These are phyloP conservation scores for Phialemoniopsis sp. DNA, from an alignment of 2,329 filamentous ascomycete genomes.

Conservation along the genomic window DNA sequence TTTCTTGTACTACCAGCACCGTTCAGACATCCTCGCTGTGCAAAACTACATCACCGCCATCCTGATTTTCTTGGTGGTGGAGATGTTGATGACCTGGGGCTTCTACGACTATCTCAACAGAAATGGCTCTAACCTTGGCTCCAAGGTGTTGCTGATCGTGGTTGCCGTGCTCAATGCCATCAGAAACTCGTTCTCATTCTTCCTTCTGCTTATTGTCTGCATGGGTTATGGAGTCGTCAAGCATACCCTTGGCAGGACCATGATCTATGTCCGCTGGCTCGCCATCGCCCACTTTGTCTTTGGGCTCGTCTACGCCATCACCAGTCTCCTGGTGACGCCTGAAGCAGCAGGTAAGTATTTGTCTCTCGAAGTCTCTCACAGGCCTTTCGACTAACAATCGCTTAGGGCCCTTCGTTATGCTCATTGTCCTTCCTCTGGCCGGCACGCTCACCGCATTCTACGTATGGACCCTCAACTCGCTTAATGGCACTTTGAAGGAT, in stretches of 20 bases:
- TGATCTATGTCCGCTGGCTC: slow-evolving; percentile 89
- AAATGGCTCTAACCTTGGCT: slow-evolving; percentile 76
- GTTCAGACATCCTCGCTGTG: slow-evolving; percentile 90
- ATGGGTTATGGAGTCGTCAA: slow-evolving; percentile 99
- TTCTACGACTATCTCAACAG: slow-evolving; percentile 97
- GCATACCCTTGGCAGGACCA: slow-evolving; percentile 82
- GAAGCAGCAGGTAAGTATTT: slow-evolving; percentile 65
- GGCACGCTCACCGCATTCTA: slow-evolving; percentile 95
- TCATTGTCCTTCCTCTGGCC: slow-evolving; percentile 89
- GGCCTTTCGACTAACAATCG: not conserved
- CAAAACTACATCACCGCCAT: slow-evolving; percentile 99
- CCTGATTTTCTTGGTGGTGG: slow-evolving; percentile 85
- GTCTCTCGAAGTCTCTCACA: no score
- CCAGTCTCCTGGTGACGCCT: slow-evolving; percentile 82
- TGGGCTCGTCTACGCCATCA: slow-evolving; percentile 87
- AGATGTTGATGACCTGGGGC: slow-evolving; percentile 98
- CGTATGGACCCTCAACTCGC: slow-evolving; percentile 95
- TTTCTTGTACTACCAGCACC: slow-evolving; percentile 92
- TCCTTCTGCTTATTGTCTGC: slow-evolving; percentile 93
- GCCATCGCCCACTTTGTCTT: slow-evolving; percentile 93
- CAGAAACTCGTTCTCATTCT: slow-evolving; percentile 97
- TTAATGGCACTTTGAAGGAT: slow-evolving; percentile 94
- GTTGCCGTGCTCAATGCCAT: slow-evolving; percentile 93
- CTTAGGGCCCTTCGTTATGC: slow-evolving; percentile 79
- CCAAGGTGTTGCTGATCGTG: slow-evolving; percentile 82